Evolutionary conservation across 2,329 filamentous ascomycete genomes (phyloP), one percentile per base, ranked within the genome.

Genomic region (Lachnellula willkommii): DNA sequence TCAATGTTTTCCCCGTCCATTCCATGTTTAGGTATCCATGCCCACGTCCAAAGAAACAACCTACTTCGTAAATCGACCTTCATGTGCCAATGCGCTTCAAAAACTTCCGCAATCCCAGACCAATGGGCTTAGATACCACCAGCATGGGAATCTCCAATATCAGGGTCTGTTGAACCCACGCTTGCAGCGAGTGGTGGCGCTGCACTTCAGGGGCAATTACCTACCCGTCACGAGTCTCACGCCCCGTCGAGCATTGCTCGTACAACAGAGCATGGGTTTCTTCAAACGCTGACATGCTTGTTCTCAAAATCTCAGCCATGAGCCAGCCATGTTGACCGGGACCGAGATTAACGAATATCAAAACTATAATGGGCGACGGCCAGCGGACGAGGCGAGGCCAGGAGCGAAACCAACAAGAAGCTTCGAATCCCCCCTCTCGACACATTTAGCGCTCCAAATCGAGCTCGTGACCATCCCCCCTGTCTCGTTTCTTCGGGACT

Each of bases 391-490:
- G 26, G 26, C 26, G 24, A 28, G 51, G 47, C 51, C 36, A 47
- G 14, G 26, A 36, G 43, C 36, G 35, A 46, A 50, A 39, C 48
- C 54, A 53, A 52, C 50, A 50, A 42, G 40, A 53, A 46, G 46
- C 51, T 40, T n/a, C 12, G 28, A 45, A 49, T 43, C 32, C n/a
- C 51, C 45, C 51, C 43, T 40, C 20, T 15, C 24, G 54, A 60
- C 57, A 62, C 52, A 47, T 46, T 62, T 60, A 60, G 60, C 60
- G 60, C 61, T 59, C 36, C 60, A 60, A 52, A 52, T 40, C 3
- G 49, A 28, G 55, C 61, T 62, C 61, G 61, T 63, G 61, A 63
- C 58, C 54, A 15, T 17, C 39, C 53, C 59, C 57, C 58, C 54
- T 53, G 59, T 55, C 36, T 49, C 49, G 49, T 46, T 24, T 49